Base-by-base conservation (phyloP, 768 basidiomycete species). In the Crucibulum laeve region DNA sequence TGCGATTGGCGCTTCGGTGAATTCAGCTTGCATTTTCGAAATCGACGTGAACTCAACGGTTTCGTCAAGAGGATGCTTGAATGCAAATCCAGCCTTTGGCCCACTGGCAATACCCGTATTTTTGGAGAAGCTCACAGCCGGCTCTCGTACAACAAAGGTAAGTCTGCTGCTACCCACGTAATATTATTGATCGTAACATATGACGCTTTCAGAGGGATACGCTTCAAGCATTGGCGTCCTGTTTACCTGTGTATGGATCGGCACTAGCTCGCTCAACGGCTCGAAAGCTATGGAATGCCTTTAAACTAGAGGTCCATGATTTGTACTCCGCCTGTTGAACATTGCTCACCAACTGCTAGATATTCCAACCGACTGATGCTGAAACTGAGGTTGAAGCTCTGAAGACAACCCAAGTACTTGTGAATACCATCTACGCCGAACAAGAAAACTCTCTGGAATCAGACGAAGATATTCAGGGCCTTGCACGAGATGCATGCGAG, bases 321-420 rank as follows among this genome's bases (percentile, higher is more conserved):
- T 41, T 32, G 15, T 37, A 11, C n/a, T 23, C 46, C 2, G 19
- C 46, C 19, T 21, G 42, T 35, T 30, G 6, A 11, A 15, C 25
- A 3, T 43, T 35, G 15, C 50, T 40, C 14, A 21, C 39, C 14
- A 25, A 25, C 23, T 18, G 10, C 5, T 19, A 98, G 92, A 87
- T 98, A 25, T 89, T 97, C 62, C 92, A 97, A 71, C 90, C 95
- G 0, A 85, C 82, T 1, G 94, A 98, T 57, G 40, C 65, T 4
- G 63, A 76, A 24, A 89, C 87, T 5, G 91, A 95, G 57, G 69
- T 71, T 25, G 76, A 79, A 40, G 90, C 94, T 1, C 67, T 96
- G 22, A 72, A 74, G 23, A 73, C 91, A 0, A 73, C 83, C 1
- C 82, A 85, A 53, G 69, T 73, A 4, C 74, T 99, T n/a, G 71